Evolutionary conservation across 2,329 filamentous ascomycete species (phyloP).

Genomic region (Ophiostoma ulmi): DNA sequence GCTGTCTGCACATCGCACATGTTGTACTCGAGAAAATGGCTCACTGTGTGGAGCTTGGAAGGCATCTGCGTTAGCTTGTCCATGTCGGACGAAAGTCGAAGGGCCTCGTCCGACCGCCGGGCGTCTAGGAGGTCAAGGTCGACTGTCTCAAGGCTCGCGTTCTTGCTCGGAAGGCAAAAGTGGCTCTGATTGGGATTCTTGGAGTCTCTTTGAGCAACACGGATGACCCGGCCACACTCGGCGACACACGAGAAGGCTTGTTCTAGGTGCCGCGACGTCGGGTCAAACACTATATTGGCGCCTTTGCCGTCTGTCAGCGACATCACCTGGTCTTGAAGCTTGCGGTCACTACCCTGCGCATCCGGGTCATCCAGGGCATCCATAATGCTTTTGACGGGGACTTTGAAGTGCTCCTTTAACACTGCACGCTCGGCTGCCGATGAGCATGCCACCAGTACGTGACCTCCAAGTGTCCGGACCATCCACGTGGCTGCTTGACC

Average conservation of each 20-base stretch:
- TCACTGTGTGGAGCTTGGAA: constrained; percentile 14
- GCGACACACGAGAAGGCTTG: constrained; percentile 33
- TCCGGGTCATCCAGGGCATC: background rate
- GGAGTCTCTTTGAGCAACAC: constrained; percentile 14
- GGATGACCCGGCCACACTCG: constrained; percentile 28
- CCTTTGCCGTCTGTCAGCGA: constrained; percentile 33
- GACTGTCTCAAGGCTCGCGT: constrained; percentile 29
- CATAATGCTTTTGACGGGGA: constrained; percentile 14
- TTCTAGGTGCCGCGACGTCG: constrained; percentile 37
- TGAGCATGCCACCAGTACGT: constrained; percentile 41
- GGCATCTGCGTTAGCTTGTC: constrained; percentile 19
- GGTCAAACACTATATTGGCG: constrained; percentile 45
- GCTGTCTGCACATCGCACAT: constrained; percentile 21
- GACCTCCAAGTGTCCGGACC: constrained; percentile 29
- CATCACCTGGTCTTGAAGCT: constrained; percentile 30
- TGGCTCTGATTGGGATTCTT: background rate
- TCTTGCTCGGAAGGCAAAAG: constrained; percentile 18
- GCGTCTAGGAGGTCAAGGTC: constrained; percentile 26
- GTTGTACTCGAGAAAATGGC: constrained; percentile 5
- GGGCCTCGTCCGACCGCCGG: constrained; percentile 16
- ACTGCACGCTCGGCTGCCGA: constrained; percentile 36
- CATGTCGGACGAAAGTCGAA: constrained; percentile 21
- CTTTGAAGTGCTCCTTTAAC: constrained; percentile 31
- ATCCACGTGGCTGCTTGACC: constrained; percentile 43
- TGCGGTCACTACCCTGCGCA: no score